phyloP scores from a whole-genome alignment of 805 yeast genomes.

The Metschnikowia sp. region DNA sequence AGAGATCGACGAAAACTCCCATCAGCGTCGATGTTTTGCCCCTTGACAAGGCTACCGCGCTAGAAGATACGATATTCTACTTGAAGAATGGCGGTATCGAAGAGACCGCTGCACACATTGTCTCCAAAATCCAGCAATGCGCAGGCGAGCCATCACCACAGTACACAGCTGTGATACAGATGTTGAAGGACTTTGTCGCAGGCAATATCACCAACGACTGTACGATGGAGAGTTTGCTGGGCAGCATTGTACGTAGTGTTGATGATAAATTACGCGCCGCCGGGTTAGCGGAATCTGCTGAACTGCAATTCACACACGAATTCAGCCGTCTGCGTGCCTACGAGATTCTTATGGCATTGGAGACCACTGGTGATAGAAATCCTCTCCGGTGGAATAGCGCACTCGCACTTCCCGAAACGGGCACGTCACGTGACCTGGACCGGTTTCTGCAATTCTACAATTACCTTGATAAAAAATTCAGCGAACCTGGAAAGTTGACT shows the following conservation, averaged over 20 bases:
- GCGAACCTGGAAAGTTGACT: not conserved
- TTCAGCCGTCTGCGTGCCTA: constrained; percentile 54
- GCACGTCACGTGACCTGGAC: constrained; percentile 42
- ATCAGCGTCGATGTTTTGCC: constrained; percentile 35
- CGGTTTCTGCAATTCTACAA: constrained; percentile 42
- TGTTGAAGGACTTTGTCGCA: constrained; percentile 54
- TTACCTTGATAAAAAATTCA: constrained; percentile 20
- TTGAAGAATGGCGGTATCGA: constrained; percentile 22
- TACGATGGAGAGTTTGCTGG: constrained; percentile 45
- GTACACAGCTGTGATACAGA: constrained; percentile 36
- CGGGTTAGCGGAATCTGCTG: constrained; percentile 3
- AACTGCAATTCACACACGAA: constrained; percentile 27
- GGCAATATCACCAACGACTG: constrained; percentile 49
- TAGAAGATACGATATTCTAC: constrained; percentile 16
- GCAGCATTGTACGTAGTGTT: constrained; percentile 28
- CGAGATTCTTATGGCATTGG: constrained; percentile 36
- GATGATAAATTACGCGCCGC: constrained; percentile 14
- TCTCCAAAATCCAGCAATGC: not conserved
- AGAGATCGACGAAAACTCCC: constrained; percentile 28
- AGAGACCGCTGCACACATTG: constrained; percentile 22
- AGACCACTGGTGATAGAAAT: constrained; percentile 32
- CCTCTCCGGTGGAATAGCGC: constrained; percentile 52
- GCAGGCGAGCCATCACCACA: constrained; percentile 10
- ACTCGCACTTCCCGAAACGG: constrained; percentile 42
- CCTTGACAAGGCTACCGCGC: constrained; percentile 11